Base-by-base conservation (phyloP, 2,329 filamentous ascomycete genomes). In the Colletotrichum spaethianum region DNA sequence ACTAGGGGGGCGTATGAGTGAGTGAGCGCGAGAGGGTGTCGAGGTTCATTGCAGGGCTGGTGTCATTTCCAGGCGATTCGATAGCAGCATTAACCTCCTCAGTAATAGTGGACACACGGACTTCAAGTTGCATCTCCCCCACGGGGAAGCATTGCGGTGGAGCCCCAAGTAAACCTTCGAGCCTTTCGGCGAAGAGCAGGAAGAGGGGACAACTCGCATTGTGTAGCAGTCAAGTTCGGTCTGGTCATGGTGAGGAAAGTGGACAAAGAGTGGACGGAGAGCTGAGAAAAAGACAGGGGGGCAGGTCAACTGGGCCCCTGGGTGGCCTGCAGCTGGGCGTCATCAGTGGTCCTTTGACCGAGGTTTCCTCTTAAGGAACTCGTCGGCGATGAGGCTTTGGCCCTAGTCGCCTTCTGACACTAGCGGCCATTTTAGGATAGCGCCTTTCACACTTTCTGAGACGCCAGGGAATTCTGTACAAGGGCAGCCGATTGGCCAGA, bases 301-400 rank as follows among this genome's bases (percentile, higher is more conserved):
- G 31, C 33, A 57, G n/a, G 55, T 20, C 11, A 38, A 8, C 36
- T 57, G n/a, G 28, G n/a, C n/a, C 53, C 28, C 11, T 33, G 38
- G 33, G 23, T 36, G 36, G 38, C 18, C 59, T 61, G 40, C 48
- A 23, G 62, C 62, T 36, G 33, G 33, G 33, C 33, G 33, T 36
- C 33, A 36, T 36, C 33, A 8, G 33, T 64, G 63, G 63, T 38
- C 63, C 28, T 65, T 38, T 52, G 33, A 12, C 63, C 63, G 42
- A 59, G 33, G 26, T 55, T 69, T 40, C 66, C 66, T 64, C 5
- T 64, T 69, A 9, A 42, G 66, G 66, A 69, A 64, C 42, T 60
- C 52, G 61, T 69, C 66, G 66, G 66, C 66, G 66, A 69, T 50
- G 66, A 61, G 60, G 50, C 52, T 50, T 55, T 42, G 46, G 26